Conservation (phyloP, 2,329 filamentous ascomycete genomes). For the Lithohypha guttulata region DNA sequence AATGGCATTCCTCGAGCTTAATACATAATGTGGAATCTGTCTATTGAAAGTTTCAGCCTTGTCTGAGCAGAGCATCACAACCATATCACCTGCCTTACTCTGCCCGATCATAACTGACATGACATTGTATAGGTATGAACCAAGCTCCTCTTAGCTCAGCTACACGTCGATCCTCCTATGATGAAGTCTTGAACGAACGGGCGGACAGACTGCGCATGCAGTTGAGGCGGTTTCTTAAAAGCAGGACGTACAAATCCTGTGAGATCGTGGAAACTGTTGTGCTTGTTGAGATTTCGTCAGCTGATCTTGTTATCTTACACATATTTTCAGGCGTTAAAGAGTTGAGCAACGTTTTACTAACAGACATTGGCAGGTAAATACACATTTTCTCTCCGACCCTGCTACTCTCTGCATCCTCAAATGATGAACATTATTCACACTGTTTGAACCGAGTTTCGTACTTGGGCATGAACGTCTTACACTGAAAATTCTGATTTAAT, state of each 20-base stretch:
- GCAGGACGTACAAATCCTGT: constrained; percentile 55
- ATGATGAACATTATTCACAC: constrained; percentile 64
- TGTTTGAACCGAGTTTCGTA: constrained; percentile 50
- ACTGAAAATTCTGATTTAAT: constrained; percentile 64
- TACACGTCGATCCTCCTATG: constrained; percentile 31
- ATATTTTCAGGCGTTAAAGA: too few species aligned
- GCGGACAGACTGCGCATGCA: constrained; percentile 52
- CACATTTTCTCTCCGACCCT: constrained; percentile 22
- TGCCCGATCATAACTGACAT: not conserved
- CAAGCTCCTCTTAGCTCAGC: constrained; percentile 13
- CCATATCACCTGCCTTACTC: constrained; percentile 6
- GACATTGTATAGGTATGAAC: constrained; percentile 1
- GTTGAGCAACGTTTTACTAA: constrained; percentile 14
- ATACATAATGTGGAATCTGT: constrained; percentile 54
- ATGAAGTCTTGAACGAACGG: constrained; percentile 58
- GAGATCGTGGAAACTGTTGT: constrained; percentile 40
- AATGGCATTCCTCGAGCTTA: constrained; percentile 61
- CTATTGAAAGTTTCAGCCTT: constrained; percentile 58
- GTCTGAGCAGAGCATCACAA: constrained; percentile 40
- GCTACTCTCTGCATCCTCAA: constrained; percentile 30
- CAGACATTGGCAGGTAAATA: constrained; percentile 24
- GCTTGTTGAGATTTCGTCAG: constrained; percentile 61
- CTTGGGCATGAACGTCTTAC: constrained; percentile 48
- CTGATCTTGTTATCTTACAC: too few species aligned
- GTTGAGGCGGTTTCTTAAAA: constrained; percentile 30